Conservation (phyloP, 768 basidiomycete species). For the Lactarius akahatsu region DNA sequence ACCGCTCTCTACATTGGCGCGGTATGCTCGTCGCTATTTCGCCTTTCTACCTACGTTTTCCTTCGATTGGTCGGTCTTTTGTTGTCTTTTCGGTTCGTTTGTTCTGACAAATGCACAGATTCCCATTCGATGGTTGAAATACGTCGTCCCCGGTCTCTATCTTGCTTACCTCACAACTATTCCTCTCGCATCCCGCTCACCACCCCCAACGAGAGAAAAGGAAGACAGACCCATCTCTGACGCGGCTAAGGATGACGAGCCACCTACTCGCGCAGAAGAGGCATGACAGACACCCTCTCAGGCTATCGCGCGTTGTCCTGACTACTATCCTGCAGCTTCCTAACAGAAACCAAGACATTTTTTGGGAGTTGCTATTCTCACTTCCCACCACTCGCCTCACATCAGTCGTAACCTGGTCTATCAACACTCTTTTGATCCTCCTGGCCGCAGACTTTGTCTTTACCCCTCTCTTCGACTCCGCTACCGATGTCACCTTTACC, state of each 20-base stretch:
- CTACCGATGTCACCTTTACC: slow-evolving; percentile 57
- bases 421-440: slow-evolving; percentile 43
- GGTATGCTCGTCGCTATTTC: slow-evolving; percentile 40
- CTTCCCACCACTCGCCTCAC: slow-evolving; percentile 35
- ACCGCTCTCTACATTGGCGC: slow-evolving; percentile 29
- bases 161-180: slow-evolving; percentile 27
- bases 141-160: slow-evolving; percentile 32
- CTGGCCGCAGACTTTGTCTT: slow-evolving; percentile 49
- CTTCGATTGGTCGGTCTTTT: slow-evolving; percentile 47
- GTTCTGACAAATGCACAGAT: background rate
- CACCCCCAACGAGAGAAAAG: background rate
- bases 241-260: slow-evolving; percentile 5
- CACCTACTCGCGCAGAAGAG: background rate
- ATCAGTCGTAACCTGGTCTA: slow-evolving; percentile 33
- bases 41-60: slow-evolving; percentile 48
- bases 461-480: slow-evolving; percentile 56
- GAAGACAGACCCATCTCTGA: background rate
- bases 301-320: slow-evolving; percentile 31
- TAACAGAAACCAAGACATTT: slow-evolving; percentile 19
- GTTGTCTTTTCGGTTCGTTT: background rate
- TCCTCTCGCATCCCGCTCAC: slow-evolving; percentile 12
- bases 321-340: slow-evolving; percentile 5
- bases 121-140: slow-evolving; percentile 33
- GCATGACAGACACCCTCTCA: slow-evolving; percentile 40
- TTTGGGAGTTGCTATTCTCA: slow-evolving; percentile 36